phyloP scores from a whole-genome alignment of 129 eudicot genomes.

The Cynara cardunculus region DNA sequence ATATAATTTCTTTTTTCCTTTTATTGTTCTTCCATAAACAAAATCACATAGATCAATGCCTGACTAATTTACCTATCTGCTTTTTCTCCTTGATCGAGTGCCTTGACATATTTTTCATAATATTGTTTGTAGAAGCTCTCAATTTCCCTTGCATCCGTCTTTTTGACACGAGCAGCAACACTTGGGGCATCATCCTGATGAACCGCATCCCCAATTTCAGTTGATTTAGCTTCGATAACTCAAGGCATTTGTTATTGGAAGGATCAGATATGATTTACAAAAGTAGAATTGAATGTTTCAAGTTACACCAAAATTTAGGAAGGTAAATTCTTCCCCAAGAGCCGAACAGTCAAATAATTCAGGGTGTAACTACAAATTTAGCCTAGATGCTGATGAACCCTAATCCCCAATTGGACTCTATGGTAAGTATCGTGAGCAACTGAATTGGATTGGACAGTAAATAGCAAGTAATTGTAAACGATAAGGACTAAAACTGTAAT shows the following conservation, averaged over 20 bases:
- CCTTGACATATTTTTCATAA: slow-evolving; percentile 82
- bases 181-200: slow-evolving; percentile 81
- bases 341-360: not conserved
- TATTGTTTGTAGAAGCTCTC: slow-evolving; percentile 95
- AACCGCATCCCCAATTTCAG: slow-evolving; percentile 21
- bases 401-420: slow-evolving; percentile 16
- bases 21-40: not conserved
- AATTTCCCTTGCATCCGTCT: slow-evolving; percentile 93
- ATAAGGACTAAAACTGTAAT: not conserved
- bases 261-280: not conserved
- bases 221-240: not conserved
- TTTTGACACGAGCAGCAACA: slow-evolving; percentile 70
- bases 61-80: slow-evolving; percentile 61
- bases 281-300: slow-evolving; percentile 2
- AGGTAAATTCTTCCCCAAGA: not conserved
- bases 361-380: not conserved
- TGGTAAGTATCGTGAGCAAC: not conserved
- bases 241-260: not conserved
- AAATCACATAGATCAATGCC: not conserved
- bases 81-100: slow-evolving; percentile 91
- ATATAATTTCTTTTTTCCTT: not conserved
- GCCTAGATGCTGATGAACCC: slow-evolving; percentile 11
- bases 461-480: no score
- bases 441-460: not conserved
- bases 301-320: not conserved